These are phyloP conservation scores for Pyrenochaeta sp. DNA, from an alignment of 2,329 filamentous ascomycete genomes.

Conservation along the genomic window DNA sequence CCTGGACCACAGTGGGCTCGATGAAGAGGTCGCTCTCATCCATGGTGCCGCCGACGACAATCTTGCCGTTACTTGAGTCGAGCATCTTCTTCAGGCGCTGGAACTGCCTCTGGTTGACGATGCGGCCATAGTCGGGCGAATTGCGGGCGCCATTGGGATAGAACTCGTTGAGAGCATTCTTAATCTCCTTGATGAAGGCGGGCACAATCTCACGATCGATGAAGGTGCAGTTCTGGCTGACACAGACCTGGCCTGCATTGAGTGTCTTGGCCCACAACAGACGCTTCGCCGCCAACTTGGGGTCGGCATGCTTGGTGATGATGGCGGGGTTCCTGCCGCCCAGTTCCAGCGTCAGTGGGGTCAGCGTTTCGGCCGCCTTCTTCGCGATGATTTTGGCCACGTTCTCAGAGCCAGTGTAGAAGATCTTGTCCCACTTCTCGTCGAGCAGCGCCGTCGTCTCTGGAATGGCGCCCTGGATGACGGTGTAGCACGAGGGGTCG, in stretches of 20 bases:
- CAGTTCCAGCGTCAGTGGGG: slow-evolving; percentile 87
- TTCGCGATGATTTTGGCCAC: slow-evolving; percentile 71
- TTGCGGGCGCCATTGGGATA: slow-evolving; percentile 82
- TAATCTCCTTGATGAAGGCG: slow-evolving; percentile 77
- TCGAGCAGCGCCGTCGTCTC: slow-evolving; percentile 85
- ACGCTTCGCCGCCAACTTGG: slow-evolving; percentile 80
- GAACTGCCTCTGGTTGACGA: slow-evolving; percentile 84
- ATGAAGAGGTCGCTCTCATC: slow-evolving; percentile 85
- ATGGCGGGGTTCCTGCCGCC: slow-evolving; percentile 93
- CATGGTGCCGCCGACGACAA: slow-evolving; percentile 84
- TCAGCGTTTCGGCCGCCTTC: slow-evolving; percentile 66
- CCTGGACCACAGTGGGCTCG: slow-evolving; percentile 89
- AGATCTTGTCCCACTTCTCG: slow-evolving; percentile 97
- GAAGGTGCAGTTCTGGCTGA: slow-evolving; percentile 91
- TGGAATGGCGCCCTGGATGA: slow-evolving; percentile 81
- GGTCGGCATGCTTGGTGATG: slow-evolving; percentile 82
- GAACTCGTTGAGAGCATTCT: slow-evolving; percentile 75
- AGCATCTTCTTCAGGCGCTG: slow-evolving; percentile 88
- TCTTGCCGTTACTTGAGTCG: slow-evolving; percentile 82
- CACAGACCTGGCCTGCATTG: slow-evolving; percentile 90
- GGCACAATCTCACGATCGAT: slow-evolving; percentile 78
- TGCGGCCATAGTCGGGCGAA: slow-evolving; percentile 80
- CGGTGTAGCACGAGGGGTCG: slow-evolving; percentile 77
- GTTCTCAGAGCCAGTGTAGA: slow-evolving; percentile 83
- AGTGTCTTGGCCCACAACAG: slow-evolving; percentile 88